These are phyloP conservation scores for Bremia lactucae DNA, from an alignment of 352 stramenopile genomes.

Conservation along the genomic window DNA sequence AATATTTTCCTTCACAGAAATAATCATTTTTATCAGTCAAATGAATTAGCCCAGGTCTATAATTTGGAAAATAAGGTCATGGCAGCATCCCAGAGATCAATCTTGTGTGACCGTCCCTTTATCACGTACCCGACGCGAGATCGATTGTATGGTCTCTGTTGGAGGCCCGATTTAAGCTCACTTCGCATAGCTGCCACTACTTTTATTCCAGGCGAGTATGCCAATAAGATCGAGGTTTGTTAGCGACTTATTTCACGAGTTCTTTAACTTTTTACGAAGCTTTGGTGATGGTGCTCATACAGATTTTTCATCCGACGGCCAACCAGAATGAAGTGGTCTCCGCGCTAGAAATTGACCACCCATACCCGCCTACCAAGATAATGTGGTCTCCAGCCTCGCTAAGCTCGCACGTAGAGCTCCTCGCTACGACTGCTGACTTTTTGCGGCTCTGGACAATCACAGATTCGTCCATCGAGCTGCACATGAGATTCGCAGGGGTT, in stretches of 20 bases:
- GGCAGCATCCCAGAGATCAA: slow-evolving; percentile 14
- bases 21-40: too few species aligned
- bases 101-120: slow-evolving; percentile 38
- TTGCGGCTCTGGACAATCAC: slow-evolving; percentile 69
- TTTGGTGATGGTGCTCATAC: neutral
- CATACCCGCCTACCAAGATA: slow-evolving; percentile 81
- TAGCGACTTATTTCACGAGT: neutral
- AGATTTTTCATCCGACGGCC: slow-evolving; percentile 54
- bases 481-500: slow-evolving; percentile 67
- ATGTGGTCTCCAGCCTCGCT: slow-evolving; percentile 72
- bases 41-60: too few species aligned
- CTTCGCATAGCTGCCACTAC: slow-evolving; percentile 63
- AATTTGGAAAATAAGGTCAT: too few species aligned
- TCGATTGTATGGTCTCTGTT: slow-evolving; percentile 70
- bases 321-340: slow-evolving; percentile 49
- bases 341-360: slow-evolving; percentile 67
- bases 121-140: slow-evolving; percentile 61
- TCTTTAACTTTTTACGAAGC: neutral
- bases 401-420: slow-evolving; percentile 39
- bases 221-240: slow-evolving; percentile 81
- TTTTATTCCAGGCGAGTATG: slow-evolving; percentile 77
- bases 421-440: slow-evolving; percentile 80
- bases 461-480: slow-evolving; percentile 62
- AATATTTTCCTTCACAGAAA: too few species aligned
- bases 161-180: slow-evolving; percentile 44